phyloP scores from a whole-genome alignment of 108 stramenopile species.

The Cyclotella choctawhatcheeana region DNA sequence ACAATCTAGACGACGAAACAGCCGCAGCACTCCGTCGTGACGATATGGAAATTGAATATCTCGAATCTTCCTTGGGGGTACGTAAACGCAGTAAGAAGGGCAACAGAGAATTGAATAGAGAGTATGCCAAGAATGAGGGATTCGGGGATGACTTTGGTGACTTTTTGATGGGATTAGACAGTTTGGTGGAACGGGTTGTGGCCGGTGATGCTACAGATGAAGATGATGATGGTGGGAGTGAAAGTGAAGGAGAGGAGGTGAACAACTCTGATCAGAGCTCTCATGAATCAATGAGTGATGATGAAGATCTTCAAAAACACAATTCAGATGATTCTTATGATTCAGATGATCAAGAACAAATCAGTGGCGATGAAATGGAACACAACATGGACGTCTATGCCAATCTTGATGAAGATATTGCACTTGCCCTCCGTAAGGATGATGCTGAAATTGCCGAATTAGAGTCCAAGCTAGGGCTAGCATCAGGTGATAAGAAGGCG shows the following conservation, averaged over 20 bases:
- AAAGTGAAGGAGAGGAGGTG: not conserved
- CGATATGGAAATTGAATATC: conserved; percentile 82
- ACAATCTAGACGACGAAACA: conserved; percentile 61
- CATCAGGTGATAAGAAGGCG: conserved; percentile 17
- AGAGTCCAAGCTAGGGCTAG: conserved; percentile 57
- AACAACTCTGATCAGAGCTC: not conserved
- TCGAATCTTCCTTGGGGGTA: conserved; percentile 73
- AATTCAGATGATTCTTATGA: conserved; percentile 30
- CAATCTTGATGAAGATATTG: conserved; percentile 54
- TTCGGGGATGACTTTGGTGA: conserved; percentile 87
- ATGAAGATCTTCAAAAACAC: too few species aligned
- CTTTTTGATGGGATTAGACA: conserved; percentile 75
- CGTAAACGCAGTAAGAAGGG: conserved; percentile 5
- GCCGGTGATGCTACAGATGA: conserved; percentile 33
- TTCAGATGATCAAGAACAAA: conserved; percentile 19
- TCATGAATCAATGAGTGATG: conserved; percentile 46
- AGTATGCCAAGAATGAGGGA: conserved; percentile 82
- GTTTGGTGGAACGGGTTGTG: conserved; percentile 62
- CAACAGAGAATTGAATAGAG: conserved; percentile 58
- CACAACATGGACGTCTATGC: conserved; percentile 46
- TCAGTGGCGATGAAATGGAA: conserved; percentile 54
- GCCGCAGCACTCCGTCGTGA: conserved; percentile 75
- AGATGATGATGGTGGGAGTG: conserved; percentile 16
- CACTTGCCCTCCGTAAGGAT: conserved; percentile 48
- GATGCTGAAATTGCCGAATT: conserved; percentile 54